phyloP scores from a whole-genome alignment of 805 yeast genomes.

The Candida broadrunensis region DNA sequence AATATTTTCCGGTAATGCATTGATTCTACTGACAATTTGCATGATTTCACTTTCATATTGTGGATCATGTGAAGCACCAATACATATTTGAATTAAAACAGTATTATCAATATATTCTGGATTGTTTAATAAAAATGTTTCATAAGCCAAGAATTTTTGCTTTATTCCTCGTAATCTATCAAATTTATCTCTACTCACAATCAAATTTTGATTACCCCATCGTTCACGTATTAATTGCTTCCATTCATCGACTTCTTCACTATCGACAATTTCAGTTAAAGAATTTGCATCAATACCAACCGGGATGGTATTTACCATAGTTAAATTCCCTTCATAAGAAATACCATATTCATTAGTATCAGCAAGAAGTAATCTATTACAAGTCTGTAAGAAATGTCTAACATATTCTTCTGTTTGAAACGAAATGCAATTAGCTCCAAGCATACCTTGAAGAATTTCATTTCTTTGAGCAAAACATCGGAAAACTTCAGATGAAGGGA shows the following conservation, averaged over 20 bases:
- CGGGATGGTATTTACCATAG: constrained; percentile 58
- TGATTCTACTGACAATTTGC: constrained; percentile 80
- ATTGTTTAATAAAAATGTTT: constrained; percentile 64
- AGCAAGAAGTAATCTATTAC: constrained; percentile 77
- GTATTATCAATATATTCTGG: constrained; percentile 69
- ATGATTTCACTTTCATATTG: constrained; percentile 72
- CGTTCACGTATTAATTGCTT: constrained; percentile 67
- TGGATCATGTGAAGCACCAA: constrained; percentile 53
- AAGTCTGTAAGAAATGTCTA: constrained; percentile 88
- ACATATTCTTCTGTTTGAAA: constrained; percentile 94
- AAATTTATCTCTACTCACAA: constrained; percentile 85
- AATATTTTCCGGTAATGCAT: constrained; percentile 68
- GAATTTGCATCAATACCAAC: constrained; percentile 76
- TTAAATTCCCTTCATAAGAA: constrained; percentile 56
- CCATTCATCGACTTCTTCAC: constrained; percentile 61
- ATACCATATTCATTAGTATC: constrained; percentile 68
- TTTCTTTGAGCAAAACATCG: constrained; percentile 89
- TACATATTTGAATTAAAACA: constrained; percentile 79
- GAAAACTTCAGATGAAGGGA: constrained; percentile 94
- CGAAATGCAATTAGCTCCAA: constrained; percentile 84
- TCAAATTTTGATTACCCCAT: constrained; percentile 69
- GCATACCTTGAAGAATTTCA: constrained; percentile 70
- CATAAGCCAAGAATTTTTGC: constrained; percentile 86
- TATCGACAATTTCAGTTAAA: constrained; percentile 44
- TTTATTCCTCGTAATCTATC: constrained; percentile 86